A percentile compares a stretch with the other conserved stretches of the same genome.
These are phyloP conservation scores for Neurospora sp. DNA, from an alignment of 495 filamentous ascomycete species.

Conservation along the genomic window DNA sequence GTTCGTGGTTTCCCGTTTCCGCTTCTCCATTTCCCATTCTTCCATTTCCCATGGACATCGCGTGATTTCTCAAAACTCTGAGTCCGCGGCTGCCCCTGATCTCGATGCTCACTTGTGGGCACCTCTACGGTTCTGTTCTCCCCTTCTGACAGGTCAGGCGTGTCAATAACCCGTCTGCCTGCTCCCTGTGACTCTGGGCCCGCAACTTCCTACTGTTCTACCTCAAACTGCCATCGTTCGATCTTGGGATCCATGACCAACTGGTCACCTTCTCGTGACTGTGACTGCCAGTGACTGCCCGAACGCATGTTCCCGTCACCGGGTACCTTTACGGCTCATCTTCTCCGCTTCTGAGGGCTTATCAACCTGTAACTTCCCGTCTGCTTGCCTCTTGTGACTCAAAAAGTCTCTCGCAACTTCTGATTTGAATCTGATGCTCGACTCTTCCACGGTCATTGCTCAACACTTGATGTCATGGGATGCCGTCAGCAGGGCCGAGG, in stretches of 20 bases:
- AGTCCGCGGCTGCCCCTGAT: not conserved
- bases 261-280: not conserved
- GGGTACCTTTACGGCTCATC: not conserved
- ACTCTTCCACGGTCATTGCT: not conserved
- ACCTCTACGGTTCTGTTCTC: too few species aligned
- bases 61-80: not conserved
- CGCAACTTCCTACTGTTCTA: too few species aligned
- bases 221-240: too few species aligned
- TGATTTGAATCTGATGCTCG: not conserved
- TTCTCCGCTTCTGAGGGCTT: not conserved
- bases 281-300: not conserved
- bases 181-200: not conserved
- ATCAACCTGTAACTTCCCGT: not conserved
- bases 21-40: not conserved
- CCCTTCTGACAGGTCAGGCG: too few species aligned
- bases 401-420: not conserved
- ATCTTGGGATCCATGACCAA: not conserved
- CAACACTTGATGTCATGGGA: not conserved
- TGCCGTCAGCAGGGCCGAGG: not conserved
- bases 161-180: too few species aligned
- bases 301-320: not conserved
- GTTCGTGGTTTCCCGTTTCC: not conserved
- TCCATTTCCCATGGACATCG: not conserved
- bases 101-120: not conserved
- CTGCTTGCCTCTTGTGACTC: not conserved